These are phyloP conservation scores for Miscanthus lutarioriparius DNA, from an alignment of 176 grass and related monocot genomes.

Conservation along the genomic window DNA sequence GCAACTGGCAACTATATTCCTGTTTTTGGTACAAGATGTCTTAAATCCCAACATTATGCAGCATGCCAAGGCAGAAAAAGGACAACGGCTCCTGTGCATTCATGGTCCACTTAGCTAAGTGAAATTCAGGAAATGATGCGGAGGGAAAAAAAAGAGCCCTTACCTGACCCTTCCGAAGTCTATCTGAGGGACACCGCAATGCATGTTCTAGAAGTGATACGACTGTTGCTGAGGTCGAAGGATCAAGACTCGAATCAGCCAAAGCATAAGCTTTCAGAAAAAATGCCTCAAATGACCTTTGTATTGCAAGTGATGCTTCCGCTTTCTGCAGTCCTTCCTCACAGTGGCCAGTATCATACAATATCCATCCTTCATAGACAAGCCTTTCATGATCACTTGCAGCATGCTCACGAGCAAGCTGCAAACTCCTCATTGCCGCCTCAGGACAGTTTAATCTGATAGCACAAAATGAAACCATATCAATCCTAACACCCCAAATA, in stretches of 20 bases:
- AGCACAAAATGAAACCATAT: slow-evolving; percentile 19
- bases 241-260: slow-evolving; percentile 75
- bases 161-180: slow-evolving; percentile 91
- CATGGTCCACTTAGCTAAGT: neutral
- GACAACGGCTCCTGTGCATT: neutral
- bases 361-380: slow-evolving; percentile 93
- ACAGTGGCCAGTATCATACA: slow-evolving; percentile 92
- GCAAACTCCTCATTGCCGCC: slow-evolving; percentile 85
- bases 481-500: slow-evolving; percentile 10
- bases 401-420: slow-evolving; percentile 77
- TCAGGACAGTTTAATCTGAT: slow-evolving; percentile 83
- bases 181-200: slow-evolving; percentile 84
- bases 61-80: slow-evolving; percentile 11
- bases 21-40: slow-evolving; percentile 2
- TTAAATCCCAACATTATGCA: neutral
- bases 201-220: slow-evolving; percentile 91
- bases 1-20: neutral
- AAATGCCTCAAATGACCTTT: slow-evolving; percentile 94
- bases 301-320: slow-evolving; percentile 82
- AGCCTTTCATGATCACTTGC: slow-evolving; percentile 68
- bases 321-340: slow-evolving; percentile 84
- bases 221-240: slow-evolving; percentile 71
- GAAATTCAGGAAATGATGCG: neutral
- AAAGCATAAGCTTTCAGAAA: slow-evolving; percentile 94
- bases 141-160: neutral